Evolutionary conservation across 257 asterid genomes (phyloP).

Genomic region (Linaria vulgaris): DNA sequence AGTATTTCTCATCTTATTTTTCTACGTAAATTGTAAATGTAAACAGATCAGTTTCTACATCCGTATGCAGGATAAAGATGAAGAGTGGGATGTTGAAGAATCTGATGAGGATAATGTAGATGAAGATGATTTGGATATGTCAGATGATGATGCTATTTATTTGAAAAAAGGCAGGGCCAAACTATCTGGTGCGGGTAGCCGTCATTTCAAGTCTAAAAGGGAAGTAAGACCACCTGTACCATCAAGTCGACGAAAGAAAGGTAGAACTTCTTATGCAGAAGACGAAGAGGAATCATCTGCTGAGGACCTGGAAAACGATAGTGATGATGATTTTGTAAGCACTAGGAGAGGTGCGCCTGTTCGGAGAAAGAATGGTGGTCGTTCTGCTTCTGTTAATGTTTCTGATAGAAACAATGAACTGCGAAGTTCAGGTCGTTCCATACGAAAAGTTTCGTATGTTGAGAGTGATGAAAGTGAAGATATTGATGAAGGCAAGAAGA

Average conservation of each 20-base stretch:
- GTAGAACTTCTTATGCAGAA: constrained; percentile 60
- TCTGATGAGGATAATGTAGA: constrained; percentile 76
- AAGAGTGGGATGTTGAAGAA: constrained; percentile 91
- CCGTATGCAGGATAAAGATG: constrained; percentile 60
- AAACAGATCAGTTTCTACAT: constrained; percentile 24
- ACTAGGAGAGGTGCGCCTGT: constrained; percentile 48
- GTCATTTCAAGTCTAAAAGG: constrained; percentile 56
- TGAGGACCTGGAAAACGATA: constrained; percentile 65
- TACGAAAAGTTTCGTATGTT: constrained; percentile 86
- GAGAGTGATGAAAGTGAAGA: constrained; percentile 99
- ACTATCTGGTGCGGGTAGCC: constrained; percentile 56
- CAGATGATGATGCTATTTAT: constrained; percentile 69
- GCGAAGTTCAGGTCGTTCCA: constrained; percentile 85
- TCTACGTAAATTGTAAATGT: constrained; percentile 23
- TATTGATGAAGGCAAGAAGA: constrained; percentile 65
- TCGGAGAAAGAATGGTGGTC: constrained; percentile 56
- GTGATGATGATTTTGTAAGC: constrained; percentile 70
- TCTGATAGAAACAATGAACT: constrained; percentile 60
- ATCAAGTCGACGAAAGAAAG: constrained; percentile 61
- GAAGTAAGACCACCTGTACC: constrained; percentile 44
- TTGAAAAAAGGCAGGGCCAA: constrained; percentile 55
- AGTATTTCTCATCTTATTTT: constrained; percentile 2
- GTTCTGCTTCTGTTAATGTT: constrained; percentile 40
- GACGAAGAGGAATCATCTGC: constrained; percentile 76
- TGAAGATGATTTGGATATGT: constrained; percentile 67